phyloP scores from a whole-genome alignment of 805 yeast genomes.

The Wickerhamiella sergipiensis region DNA sequence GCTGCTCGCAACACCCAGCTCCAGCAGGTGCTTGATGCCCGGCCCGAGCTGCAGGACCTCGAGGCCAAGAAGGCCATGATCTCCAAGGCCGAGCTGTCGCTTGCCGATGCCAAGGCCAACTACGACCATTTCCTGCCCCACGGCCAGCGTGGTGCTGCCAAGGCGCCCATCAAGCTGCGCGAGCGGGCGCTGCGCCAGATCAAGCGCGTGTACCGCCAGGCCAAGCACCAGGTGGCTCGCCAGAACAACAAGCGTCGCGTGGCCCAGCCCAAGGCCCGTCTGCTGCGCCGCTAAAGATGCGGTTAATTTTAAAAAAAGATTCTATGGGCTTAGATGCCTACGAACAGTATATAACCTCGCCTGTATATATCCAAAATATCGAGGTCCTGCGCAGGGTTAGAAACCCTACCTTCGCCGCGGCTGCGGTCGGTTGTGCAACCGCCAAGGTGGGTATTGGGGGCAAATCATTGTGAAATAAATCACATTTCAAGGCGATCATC shows the following conservation, averaged over 20 bases:
- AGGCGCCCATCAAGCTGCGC: slow-evolving; percentile 20
- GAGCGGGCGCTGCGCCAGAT: slow-evolving; percentile 18
- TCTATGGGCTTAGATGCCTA: neutral
- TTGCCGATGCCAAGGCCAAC: slow-evolving; percentile 13
- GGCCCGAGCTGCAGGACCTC: slow-evolving; percentile 17
- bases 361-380: neutral
- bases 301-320: neutral
- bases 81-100: slow-evolving; percentile 13
- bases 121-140: slow-evolving; percentile 19
- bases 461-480: too few species aligned
- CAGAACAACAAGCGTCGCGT: slow-evolving; percentile 18
- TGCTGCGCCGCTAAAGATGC: neutral
- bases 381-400: neutral
- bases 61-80: slow-evolving; percentile 13
- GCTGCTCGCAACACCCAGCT: slow-evolving; percentile 8
- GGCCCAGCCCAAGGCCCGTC: slow-evolving; percentile 14
- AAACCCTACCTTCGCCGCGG: neutral
- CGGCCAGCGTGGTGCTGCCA: slow-evolving; percentile 21
- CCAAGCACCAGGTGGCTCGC: slow-evolving; percentile 16
- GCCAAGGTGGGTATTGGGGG: too few species aligned
- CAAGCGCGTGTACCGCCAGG: slow-evolving; percentile 17
- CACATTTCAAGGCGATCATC: too few species aligned
- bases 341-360: neutral
- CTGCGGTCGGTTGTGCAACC: too few species aligned
- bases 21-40: slow-evolving; percentile 9